Base-by-base conservation (phyloP, 2,329 filamentous ascomycete species). In the Pleomassaria siparia region DNA sequence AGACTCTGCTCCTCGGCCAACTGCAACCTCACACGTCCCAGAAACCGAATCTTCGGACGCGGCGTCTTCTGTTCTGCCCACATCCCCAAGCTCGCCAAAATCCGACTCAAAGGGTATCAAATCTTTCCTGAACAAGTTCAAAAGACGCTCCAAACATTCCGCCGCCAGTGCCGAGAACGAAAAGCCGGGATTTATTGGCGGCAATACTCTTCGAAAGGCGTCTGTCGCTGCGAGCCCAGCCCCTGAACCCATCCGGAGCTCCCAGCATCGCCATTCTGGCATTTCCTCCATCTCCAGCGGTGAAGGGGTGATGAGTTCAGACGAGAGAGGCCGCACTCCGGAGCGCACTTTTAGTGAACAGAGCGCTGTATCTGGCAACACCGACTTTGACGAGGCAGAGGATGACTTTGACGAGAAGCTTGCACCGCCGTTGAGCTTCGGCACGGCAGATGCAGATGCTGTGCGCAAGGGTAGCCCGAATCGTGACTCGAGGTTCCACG, bases 321-420 rank as follows among this genome's bases (percentile, higher is more conserved):
- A 55, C 30, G 41, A 33, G 37, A 48, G 67, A 49, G 59, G 62
- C n/a, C 58, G 65, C 11, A 51, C 51, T 15, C 46, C 55, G 30
- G 47, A 59, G 41, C 56, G 62, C 9, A 52, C 58, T 16, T 44
- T 46, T 9, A 66, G 55, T 28, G 56, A 55, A 2, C 59, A 71
- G n/a, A 66, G 70, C 36, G 71, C 65, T 22, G 69, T 53, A 30
- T 66, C 58, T 29, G 69, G 62, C 16, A 65, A 75, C 21, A 62
- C 77, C 5, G 76, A 80, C 35, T 77, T 78, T 44, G 78, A 82
- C 47, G 80, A 82, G 64, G 77, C 74, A 9, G 71, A 72, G 49
- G 77, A 80, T 56, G 63, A 66, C 35, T 77, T 79, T 48, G 77
- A 81, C 51, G 74, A 78, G 55, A 70, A 62, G 29, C 59, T 70